Base-by-base conservation (phyloP, 331 rosid species). In the Phaseolus coccineus region DNA sequence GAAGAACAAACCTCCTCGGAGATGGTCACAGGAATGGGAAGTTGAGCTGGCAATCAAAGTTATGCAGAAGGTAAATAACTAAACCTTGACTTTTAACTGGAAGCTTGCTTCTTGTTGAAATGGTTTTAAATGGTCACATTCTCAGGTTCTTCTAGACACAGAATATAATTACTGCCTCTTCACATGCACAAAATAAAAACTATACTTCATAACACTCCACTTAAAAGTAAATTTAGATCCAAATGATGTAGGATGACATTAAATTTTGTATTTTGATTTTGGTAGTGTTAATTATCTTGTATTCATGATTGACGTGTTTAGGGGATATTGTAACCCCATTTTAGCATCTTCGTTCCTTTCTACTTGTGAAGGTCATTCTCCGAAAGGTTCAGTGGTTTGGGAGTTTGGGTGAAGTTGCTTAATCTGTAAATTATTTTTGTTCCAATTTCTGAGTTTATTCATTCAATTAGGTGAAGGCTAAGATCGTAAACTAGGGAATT, bases 1-100 rank as follows among this genome's bases (percentile, higher is more conserved):
- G 69, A 89, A 84, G 90, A 93, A 80, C 73, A 87, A 70, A 89
- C 83, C 88, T 84, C 99, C 97, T 3, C 79, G 84, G 51, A 87
- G 87, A 86, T 95, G 99, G 99, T 93, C 97, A 58, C 98, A 87
- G 74, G 99, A 95, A 82, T 87, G 97, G 99, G 99, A 95, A 91
- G 93, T 91, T 52, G 96, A 85, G 81, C 74, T 95, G 89, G 97
- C 97, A 65, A 85, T 91, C 78, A 85, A 88, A 85, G 88, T 95
- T 80, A 90, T 91, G 94, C 87, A 76, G 69, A 93, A 90, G 97
- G 99, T 46, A 46, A 46, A 46, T 46, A 46, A 46, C 51, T 46
- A 46, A 42, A 42, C 13, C 47, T 42, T 42, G 47, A 9, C 13
- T 42, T 48, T 61, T 39, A 46, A 57, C 46, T 61, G 51, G 76